Evolutionary conservation across 2,329 filamentous ascomycete genomes (phyloP).

Genomic region (Ophiostoma fasciatum): DNA sequence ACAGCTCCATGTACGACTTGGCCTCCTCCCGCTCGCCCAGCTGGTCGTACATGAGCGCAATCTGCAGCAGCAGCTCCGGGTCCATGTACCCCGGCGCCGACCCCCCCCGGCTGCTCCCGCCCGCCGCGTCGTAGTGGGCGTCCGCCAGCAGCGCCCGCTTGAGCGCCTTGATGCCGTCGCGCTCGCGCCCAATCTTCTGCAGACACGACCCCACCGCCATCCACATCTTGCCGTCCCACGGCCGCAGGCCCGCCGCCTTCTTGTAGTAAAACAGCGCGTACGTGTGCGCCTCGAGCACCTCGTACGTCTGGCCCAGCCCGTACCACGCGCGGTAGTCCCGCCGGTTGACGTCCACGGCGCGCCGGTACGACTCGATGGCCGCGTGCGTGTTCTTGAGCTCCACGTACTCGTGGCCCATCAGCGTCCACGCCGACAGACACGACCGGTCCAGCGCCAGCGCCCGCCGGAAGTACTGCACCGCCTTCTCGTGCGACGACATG

Average conservation of each 20-base stretch:
- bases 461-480: constrained; percentile 92
- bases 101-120: constrained; percentile 38
- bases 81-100: constrained; percentile 53
- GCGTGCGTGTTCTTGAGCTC: constrained; percentile 98
- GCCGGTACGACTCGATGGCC: constrained; percentile 89
- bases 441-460: constrained; percentile 79
- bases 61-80: constrained; percentile 79
- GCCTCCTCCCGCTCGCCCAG: constrained; percentile 66
- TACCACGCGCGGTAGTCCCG: constrained; percentile 98
- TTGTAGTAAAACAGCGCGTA: constrained; percentile 98
- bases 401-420: constrained; percentile 98
- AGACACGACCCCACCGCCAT: constrained; percentile 87
- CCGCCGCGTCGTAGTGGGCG: constrained; percentile 56
- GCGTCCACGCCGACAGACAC: constrained; percentile 89
- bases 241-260: constrained; percentile 79
- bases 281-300: constrained; percentile 94
- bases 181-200: constrained; percentile 70
- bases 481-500: constrained; percentile 91
- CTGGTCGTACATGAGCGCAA: constrained; percentile 77
- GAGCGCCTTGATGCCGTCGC: constrained; percentile 88
- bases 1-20: constrained; percentile 90
- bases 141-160: constrained; percentile 85
- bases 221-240: constrained; percentile 98
- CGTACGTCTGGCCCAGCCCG: constrained; percentile 89
- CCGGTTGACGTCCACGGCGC: constrained; percentile 88